Percentiles rank a stretch among this genome's conserved stretches.
Conservation (phyloP, 1,139 yeast genomes). For the Trichomonascaceae sp. region DNA sequence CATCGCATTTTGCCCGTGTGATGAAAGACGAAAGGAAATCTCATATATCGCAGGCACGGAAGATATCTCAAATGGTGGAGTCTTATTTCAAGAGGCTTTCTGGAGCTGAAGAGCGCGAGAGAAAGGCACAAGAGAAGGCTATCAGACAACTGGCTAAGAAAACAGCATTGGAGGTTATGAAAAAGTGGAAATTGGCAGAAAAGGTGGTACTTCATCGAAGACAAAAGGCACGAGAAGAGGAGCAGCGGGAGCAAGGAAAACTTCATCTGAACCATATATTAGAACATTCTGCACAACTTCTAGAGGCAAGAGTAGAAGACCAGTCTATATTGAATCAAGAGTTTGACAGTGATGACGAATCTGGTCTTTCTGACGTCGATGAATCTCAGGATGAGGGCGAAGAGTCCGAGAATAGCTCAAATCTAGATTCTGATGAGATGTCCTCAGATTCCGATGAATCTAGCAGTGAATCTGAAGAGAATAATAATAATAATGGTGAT, state of each 20-base stretch:
- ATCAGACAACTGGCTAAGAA: conserved; percentile 65
- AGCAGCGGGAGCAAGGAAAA: conserved; percentile 72
- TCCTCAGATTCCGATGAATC: conserved; percentile 12
- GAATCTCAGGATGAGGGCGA: conserved; percentile 25
- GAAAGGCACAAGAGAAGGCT: conserved; percentile 49
- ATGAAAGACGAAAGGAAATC: conserved; percentile 62
- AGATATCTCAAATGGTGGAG: conserved; percentile 76
- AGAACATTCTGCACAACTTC: conserved; percentile 82
- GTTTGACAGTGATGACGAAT: conserved; percentile 18
- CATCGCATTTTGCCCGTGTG: conserved; percentile 61
- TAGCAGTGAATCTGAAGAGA: conserved; percentile 23
- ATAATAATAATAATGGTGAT: conserved; percentile 37
- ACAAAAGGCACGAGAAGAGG: conserved; percentile 33
- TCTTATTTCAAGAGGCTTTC: conserved; percentile 77
- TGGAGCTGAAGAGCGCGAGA: conserved; percentile 82
- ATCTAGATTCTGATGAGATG: conserved; percentile 21
- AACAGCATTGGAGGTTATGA: conserved; percentile 78
- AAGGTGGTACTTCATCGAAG: conserved; percentile 55
- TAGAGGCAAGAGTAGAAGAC: conserved; percentile 69
- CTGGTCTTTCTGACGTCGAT: conserved; percentile 20
- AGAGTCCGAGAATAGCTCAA: conserved; percentile 21
- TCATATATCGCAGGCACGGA: conserved; percentile 63
- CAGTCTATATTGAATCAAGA: conserved; percentile 20
- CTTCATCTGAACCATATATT: conserved; percentile 83
- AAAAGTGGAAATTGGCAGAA: conserved; percentile 86